These are phyloP conservation scores for Neurospora crassa DNA, from an alignment of 2,329 filamentous ascomycete genomes.

Conservation along the genomic window DNA sequence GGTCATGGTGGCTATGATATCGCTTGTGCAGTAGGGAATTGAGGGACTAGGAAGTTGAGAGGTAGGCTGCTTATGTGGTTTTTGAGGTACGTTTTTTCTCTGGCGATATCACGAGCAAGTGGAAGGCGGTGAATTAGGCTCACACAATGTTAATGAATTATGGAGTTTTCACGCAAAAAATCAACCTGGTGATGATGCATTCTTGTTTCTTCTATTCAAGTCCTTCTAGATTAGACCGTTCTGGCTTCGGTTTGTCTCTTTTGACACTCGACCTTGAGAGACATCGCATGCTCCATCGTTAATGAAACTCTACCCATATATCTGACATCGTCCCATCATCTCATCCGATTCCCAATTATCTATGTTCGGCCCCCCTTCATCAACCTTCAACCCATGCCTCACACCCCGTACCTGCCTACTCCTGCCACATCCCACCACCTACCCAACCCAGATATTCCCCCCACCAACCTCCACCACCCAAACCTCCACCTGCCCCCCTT, in stretches of 20 bases:
- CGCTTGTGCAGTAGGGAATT: background rate
- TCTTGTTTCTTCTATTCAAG: background rate
- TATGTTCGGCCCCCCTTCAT: background rate
- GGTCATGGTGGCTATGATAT: background rate
- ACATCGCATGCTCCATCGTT: background rate
- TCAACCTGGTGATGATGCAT: background rate
- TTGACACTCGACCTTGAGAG: background rate
- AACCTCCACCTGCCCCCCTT: conserved; percentile 37
- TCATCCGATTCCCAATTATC: background rate
- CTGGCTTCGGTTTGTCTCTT: no score
- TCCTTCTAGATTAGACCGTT: no score
- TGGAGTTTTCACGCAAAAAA: no score
- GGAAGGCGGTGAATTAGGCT: no score
- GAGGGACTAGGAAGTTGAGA: background rate
- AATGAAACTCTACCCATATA: background rate
- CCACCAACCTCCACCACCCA: conserved; percentile 44
- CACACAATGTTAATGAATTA: no score
- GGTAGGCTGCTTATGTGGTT: background rate
- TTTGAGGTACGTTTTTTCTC: no score
- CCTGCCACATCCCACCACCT: background rate
- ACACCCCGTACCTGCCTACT: no score
- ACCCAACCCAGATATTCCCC: conserved; percentile 19
- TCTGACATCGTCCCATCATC: background rate
- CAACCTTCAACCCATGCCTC: background rate
- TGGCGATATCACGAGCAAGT: no score